Base-by-base conservation (phyloP, 306 rosid genomes). In the Rosa multiflora region DNA sequence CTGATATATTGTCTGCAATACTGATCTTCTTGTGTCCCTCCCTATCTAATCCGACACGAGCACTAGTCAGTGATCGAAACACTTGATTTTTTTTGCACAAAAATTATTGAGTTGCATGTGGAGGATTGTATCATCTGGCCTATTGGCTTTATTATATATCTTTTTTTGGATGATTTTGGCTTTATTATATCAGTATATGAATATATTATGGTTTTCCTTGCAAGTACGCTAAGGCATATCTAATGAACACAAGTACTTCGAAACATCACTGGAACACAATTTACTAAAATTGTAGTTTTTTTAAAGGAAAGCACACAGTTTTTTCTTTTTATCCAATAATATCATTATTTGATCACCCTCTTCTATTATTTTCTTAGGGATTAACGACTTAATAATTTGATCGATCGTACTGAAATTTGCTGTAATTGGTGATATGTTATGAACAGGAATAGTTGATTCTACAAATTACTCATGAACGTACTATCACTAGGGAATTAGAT, bases 21-120 rank as follows among this genome's bases (percentile, higher is more conserved):
- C 70, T 35, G 21, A 64, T 64, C 44, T 15, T 64, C 70, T 64
- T 64, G 70, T 64, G 70, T 64, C 70, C 70, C 70, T 35, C 70
- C 70, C 23, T 35, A 15, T 35, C 70, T 6, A 64, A 35, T 64
- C 70, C 11, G 21, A 64, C 70, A 64, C 44, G 70, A 64, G 21
- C 43, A 15, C 10, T 15, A 35, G 70, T 64, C 43, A 63, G 43
- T 32, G 69, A 64, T 35, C 44, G 21, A 14, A 56, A 56, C 63
- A 14, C 70, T 15, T 17, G 44, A 35, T 35, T 15, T 63, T 35
- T 15, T 35, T 35, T 32, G 10, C 43, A 15, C n/a, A 35, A 64
- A 63, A 64, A 64, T 64, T 32, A 64, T 64, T 32, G 70, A 64
- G 44, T 32, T 14, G 44, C 70, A 64, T 64, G 70, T 64, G 70